Evolutionary conservation across 2,329 filamentous ascomycete genomes (phyloP).

Genomic region (Xylariaceae sp.): DNA sequence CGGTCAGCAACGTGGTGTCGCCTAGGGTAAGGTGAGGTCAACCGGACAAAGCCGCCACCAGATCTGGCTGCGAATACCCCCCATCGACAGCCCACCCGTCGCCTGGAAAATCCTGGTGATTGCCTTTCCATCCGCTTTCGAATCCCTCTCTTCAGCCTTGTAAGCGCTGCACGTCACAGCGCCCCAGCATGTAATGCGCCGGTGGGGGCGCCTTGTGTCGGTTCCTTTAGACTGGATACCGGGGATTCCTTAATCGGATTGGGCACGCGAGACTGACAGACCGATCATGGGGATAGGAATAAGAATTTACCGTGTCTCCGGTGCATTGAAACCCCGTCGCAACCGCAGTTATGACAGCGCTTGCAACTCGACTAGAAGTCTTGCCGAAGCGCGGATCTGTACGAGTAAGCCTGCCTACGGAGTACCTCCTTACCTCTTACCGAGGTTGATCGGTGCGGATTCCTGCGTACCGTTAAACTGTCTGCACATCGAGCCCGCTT

Average conservation of each 20-base stretch:
- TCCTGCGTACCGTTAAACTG: too few relatives aligned
- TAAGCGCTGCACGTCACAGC: conserved; percentile 31
- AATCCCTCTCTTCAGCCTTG: conserved; percentile 32
- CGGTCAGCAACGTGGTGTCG: conserved; percentile 11
- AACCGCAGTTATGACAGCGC: not conserved
- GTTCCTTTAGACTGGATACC: conserved; percentile 21
- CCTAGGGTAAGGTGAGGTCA: conserved; percentile 17
- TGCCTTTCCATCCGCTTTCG: conserved; percentile 18
- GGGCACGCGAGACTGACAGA: not conserved
- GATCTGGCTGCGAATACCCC: conserved; percentile 9
- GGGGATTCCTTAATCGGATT: not conserved
- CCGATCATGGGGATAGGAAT: not conserved
- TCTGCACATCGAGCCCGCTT: too few relatives aligned
- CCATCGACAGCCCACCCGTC: conserved; percentile 5
- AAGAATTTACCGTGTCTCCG: not conserved
- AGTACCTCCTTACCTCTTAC: too few relatives aligned
- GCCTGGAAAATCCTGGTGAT: conserved; percentile 17
- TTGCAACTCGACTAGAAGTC: not conserved
- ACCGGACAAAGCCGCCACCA: conserved; percentile 1
- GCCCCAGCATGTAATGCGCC: conserved; percentile 16
- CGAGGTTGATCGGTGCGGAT: too few relatives aligned
- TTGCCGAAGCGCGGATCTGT: not conserved
- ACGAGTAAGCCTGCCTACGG: too few relatives aligned
- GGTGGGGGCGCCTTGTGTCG: conserved; percentile 22
- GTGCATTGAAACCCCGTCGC: not conserved